phyloP scores from a whole-genome alignment of 352 stramenopile species.

The Phytopythium delawarense region DNA sequence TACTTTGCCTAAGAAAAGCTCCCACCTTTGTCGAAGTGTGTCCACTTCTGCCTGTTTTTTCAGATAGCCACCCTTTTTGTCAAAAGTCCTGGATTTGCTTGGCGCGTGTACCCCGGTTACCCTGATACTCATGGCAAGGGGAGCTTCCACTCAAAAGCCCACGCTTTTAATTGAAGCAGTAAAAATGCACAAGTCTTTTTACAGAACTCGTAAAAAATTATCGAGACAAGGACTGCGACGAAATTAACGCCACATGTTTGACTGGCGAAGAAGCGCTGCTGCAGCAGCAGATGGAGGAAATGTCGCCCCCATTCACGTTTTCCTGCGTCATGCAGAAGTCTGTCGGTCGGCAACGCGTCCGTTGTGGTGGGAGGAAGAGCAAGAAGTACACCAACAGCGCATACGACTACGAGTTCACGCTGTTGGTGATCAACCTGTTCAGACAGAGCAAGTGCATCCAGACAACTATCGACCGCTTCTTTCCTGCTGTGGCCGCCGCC shows the following conservation, averaged over 20 bases:
- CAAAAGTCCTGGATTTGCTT: too few species aligned
- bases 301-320: too few species aligned
- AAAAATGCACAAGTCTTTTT: too few species aligned
- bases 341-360: background rate
- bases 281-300: rapidly evolving
- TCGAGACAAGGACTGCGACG: too few species aligned
- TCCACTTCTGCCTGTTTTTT: background rate
- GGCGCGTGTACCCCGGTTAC: too few species aligned
- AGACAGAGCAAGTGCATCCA: background rate
- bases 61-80: background rate
- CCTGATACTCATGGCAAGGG: too few species aligned
- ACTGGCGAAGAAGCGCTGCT: too few species aligned
- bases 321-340: background rate
- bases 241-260: too few species aligned
- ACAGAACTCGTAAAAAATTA: too few species aligned
- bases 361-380: background rate
- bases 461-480: background rate
- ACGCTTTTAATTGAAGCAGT: too few species aligned
- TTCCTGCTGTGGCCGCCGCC: background rate
- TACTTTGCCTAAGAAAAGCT: background rate
- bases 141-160: too few species aligned
- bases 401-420: background rate
- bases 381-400: background rate
- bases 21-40: background rate
- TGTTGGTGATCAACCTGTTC: too few species aligned